phyloP scores from a whole-genome alignment of 2,329 filamentous ascomycete species.

The Arthrinium puccinioides region DNA sequence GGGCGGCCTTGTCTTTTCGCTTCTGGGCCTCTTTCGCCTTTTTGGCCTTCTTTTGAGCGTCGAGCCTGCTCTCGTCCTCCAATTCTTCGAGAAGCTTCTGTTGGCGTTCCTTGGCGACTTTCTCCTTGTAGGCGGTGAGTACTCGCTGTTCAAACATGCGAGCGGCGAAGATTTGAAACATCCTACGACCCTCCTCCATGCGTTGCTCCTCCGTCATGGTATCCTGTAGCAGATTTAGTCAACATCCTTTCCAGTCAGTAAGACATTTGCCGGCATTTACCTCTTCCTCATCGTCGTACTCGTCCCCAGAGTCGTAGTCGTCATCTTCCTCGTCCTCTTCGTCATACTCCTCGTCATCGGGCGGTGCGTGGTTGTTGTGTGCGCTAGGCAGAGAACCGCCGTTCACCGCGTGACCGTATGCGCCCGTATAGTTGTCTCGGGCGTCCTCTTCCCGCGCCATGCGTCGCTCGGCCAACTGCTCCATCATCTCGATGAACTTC shows the following conservation, averaged over 20 bases:
- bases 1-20: conserved; percentile 86
- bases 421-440: conserved; percentile 55
- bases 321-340: conserved; percentile 57
- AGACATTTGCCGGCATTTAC: conserved; percentile 30
- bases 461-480: conserved; percentile 91
- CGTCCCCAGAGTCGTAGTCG: conserved; percentile 54
- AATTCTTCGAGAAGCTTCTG: conserved; percentile 85
- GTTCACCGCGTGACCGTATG: conserved; percentile 50
- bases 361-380: conserved; percentile 64
- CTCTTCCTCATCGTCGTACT: conserved; percentile 75
- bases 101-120: conserved; percentile 89
- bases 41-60: conserved; percentile 78
- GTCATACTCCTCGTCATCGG: conserved; percentile 69
- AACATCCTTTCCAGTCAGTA: conserved; percentile 9
- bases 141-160: conserved; percentile 99
- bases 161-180: conserved; percentile 99
- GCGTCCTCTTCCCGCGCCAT: conserved; percentile 96
- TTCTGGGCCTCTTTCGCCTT: conserved; percentile 91
- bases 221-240: conserved; percentile 56
- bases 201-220: conserved; percentile 96
- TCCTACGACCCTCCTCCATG: conserved; percentile 95
- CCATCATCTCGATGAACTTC: conserved; percentile 99
- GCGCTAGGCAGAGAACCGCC: conserved; percentile 44
- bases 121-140: conserved; percentile 93
- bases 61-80: conserved; percentile 72